A percentile compares a stretch with the other conserved stretches of the same genome.
phyloP scores from a whole-genome alignment of 2,329 filamentous ascomycete genomes.

The Diplocarpon mali region DNA sequence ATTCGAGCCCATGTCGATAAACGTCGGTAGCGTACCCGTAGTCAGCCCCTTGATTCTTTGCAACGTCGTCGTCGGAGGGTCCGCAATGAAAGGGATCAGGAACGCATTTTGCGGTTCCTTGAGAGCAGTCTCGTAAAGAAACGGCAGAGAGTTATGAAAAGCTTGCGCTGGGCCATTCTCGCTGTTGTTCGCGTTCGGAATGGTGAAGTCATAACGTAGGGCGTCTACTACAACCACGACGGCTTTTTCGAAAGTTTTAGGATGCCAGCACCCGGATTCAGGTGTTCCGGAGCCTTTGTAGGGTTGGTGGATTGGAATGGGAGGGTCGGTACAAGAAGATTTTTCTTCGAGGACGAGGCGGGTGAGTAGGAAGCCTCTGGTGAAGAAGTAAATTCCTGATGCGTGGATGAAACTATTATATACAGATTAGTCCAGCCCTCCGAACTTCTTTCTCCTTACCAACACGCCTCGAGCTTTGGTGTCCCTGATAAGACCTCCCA shows the following conservation, averaged over 20 bases:
- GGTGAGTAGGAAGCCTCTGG: conserved; percentile 86
- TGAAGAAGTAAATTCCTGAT: conserved; percentile 82
- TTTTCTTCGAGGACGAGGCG: conserved; percentile 69
- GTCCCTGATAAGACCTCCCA: neutral
- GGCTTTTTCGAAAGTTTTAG: conserved; percentile 84
- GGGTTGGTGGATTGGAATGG: conserved; percentile 38
- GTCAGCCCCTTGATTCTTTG: conserved; percentile 90
- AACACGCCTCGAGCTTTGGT: neutral
- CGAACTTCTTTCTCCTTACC: neutral
- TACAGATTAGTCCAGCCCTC: conserved; percentile 11
- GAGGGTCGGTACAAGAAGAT: conserved; percentile 58
- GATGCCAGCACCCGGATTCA: conserved; percentile 86
- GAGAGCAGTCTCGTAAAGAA: conserved; percentile 73
- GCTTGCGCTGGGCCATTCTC: conserved; percentile 32
- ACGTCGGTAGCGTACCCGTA: conserved; percentile 88
- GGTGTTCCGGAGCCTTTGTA: conserved; percentile 25
- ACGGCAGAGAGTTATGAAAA: conserved; percentile 81
- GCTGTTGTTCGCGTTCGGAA: conserved; percentile 53
- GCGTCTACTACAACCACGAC: conserved; percentile 88
- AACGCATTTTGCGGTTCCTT: conserved; percentile 72
- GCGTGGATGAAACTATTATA: conserved; percentile 47
- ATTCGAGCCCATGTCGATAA: conserved; percentile 87
- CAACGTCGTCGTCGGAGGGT: conserved; percentile 87
- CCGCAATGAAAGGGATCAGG: conserved; percentile 88
- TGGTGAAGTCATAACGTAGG: conserved; percentile 90